Percentiles rank a stretch among this genome's conserved stretches.
Conservation (phyloP, 176 grass and related monocot genomes). For the Oryza brachyantha region DNA sequence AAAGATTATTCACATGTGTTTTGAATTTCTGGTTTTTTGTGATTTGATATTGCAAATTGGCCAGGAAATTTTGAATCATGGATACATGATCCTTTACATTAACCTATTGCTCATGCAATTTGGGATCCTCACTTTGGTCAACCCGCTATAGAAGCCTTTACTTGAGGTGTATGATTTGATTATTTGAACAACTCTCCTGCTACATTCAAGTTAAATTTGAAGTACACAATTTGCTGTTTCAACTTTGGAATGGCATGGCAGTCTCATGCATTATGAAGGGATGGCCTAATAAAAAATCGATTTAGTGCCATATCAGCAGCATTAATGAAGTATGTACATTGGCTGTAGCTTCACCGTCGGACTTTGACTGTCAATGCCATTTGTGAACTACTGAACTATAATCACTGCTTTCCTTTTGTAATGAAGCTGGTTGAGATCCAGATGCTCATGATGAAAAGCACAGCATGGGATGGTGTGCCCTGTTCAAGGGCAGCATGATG, state of each 20-base stretch:
- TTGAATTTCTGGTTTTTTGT: background rate
- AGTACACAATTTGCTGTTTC: background rate
- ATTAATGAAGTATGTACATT: background rate
- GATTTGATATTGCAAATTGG: background rate
- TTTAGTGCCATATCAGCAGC: background rate
- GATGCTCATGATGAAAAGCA: slow-evolving; percentile 1
- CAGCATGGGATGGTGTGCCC: background rate
- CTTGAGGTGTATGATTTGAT: background rate
- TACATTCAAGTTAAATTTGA: background rate
- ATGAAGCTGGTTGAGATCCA: slow-evolving; percentile 15
- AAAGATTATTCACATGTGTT: background rate
- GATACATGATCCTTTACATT: no score
- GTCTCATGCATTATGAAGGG: background rate
- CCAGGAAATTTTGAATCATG: no score
- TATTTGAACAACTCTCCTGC: background rate
- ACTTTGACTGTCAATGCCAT: background rate
- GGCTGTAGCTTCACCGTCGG: background rate
- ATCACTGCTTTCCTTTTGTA: background rate
- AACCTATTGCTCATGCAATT: no score
- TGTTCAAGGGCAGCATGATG: slow-evolving; percentile 20
- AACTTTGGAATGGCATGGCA: background rate
- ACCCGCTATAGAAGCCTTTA: no score
- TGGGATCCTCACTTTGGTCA: no score
- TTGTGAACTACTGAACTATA: background rate
- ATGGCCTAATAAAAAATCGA: background rate